phyloP scores from a whole-genome alignment of 148 eudicot genomes.

The Chenopodium formosanum region DNA sequence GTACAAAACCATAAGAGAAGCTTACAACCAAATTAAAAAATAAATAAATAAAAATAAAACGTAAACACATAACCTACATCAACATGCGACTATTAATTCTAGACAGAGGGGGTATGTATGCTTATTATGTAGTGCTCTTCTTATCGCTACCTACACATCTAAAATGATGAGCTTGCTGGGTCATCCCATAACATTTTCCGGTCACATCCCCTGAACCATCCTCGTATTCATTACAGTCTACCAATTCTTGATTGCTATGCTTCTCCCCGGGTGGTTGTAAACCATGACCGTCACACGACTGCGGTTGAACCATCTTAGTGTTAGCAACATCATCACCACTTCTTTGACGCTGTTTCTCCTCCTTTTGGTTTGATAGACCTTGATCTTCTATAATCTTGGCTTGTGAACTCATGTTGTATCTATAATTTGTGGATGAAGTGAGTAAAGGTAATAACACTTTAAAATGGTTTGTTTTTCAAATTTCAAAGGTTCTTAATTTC shows the following conservation, averaged over 20 bases:
- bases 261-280: neutral
- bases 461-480: neutral
- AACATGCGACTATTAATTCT: too few relatives aligned
- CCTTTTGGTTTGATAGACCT: neutral
- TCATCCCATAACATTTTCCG: conserved; percentile 15
- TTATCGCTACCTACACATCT: conserved; percentile 14
- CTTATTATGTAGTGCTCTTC: neutral
- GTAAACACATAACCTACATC: neutral
- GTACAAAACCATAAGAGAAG: neutral
- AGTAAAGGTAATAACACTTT: neutral
- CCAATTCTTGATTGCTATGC: conserved; percentile 10
- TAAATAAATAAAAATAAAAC: too few relatives aligned
- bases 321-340: neutral
- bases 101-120: too few relatives aligned
- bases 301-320: neutral
- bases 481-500: neutral
- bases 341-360: neutral
- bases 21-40: neutral
- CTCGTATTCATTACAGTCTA: conserved; percentile 13
- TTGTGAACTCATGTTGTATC: neutral
- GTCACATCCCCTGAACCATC: conserved; percentile 20
- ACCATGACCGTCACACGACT: neutral
- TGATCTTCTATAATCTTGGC: neutral
- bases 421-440: neutral
- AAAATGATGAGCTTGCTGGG: conserved; percentile 25